Percentiles rank a stretch among this genome's conserved stretches.
phyloP scores from a whole-genome alignment of 306 rosid genomes.

The Cicer bijugum region DNA sequence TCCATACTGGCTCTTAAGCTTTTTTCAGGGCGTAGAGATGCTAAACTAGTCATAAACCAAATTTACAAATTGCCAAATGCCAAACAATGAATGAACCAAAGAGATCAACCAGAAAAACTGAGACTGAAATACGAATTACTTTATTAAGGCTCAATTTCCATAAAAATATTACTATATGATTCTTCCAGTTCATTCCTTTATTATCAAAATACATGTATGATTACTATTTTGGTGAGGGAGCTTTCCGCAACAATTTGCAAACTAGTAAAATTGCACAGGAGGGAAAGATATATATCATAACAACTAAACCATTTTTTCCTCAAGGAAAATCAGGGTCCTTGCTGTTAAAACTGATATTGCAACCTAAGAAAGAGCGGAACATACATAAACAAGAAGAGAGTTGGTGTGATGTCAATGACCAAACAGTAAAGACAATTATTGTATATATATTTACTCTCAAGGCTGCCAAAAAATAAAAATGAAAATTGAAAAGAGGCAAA shows the following conservation, averaged over 20 bases:
- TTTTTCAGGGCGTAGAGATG: background rate
- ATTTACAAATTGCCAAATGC: background rate
- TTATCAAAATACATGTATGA: slow-evolving; percentile 1
- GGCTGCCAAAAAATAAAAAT: slow-evolving; percentile 4
- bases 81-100: background rate
- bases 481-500: background rate
- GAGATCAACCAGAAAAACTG: background rate
- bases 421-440: background rate
- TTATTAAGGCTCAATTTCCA: slow-evolving; percentile 11
- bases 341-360: no score
- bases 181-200: background rate
- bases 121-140: background rate
- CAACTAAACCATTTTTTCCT: no score
- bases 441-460: background rate
- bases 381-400: no score
- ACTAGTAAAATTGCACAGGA: background rate
- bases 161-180: background rate
- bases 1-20: no score
- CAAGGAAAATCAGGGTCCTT: no score
- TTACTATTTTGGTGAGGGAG: background rate
- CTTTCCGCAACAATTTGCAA: background rate
- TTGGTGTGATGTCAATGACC: background rate
- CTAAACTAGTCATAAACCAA: slow-evolving; percentile 31
- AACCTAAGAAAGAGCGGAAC: no score
- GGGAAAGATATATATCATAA: no score